Conservation (phyloP, 331 rosid genomes). For the Prunus yedoensis region DNA sequence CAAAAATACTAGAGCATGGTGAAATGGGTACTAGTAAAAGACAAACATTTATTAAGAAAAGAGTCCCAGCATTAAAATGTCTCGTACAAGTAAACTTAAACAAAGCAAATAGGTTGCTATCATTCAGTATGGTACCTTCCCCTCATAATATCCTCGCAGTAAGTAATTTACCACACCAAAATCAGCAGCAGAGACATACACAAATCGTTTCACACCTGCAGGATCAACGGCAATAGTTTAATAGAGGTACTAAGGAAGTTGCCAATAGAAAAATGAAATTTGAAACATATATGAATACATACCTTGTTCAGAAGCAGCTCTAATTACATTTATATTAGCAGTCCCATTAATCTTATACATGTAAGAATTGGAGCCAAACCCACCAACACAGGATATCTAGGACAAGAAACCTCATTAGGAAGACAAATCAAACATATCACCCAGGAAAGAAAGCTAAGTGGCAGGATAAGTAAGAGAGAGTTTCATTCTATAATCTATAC, state of each 20-base stretch:
- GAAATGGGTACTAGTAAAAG: no score
- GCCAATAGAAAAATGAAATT: no score
- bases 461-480: neutral
- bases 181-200: conserved; percentile 93
- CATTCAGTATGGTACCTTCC: no score
- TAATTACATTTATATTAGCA: conserved; percentile 89
- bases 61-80: no score
- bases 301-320: no score
- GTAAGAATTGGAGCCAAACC: conserved; percentile 90
- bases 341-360: conserved; percentile 98
- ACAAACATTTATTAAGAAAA: no score
- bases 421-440: neutral
- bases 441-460: neutral
- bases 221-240: neutral
- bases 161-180: conserved; percentile 78
- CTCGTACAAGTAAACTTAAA: no score
- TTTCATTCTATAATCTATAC: neutral
- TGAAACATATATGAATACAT: no score
- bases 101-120: no score
- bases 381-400: conserved; percentile 94
- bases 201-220: conserved; percentile 90
- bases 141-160: conserved; percentile 83
- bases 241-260: no score
- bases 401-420: conserved; percentile 38
- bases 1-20: no score